phyloP scores from a whole-genome alignment of 2,329 filamentous ascomycete genomes.

The Claviceps maximensis region DNA sequence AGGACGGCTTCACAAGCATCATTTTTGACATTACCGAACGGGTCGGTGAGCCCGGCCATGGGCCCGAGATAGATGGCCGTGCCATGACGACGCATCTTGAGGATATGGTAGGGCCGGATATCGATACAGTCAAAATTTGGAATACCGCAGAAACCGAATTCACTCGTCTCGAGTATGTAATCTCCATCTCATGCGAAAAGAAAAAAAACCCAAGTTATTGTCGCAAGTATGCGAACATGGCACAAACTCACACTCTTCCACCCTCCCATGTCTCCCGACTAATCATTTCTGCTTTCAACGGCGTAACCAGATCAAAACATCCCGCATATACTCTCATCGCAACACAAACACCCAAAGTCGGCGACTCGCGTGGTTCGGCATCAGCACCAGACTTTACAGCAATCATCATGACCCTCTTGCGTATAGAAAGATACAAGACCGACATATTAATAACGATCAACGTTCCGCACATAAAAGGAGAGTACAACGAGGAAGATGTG shows the following conservation, averaged over 20 bases:
- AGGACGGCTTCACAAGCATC: constrained; percentile 69
- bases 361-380: constrained; percentile 20
- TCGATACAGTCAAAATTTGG: constrained; percentile 52
- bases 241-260: neutral
- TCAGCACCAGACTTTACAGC: constrained; percentile 52
- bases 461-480: constrained; percentile 66
- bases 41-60: constrained; percentile 42
- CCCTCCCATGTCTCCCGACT: neutral
- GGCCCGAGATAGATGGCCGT: constrained; percentile 51
- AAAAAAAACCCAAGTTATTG: no score
- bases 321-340: constrained; percentile 60
- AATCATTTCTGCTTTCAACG: constrained; percentile 21
- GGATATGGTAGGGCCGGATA: constrained; percentile 53
- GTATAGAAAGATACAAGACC: constrained; percentile 60
- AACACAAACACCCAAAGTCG: constrained; percentile 37
- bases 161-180: constrained; percentile 36
- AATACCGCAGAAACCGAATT: constrained; percentile 49
- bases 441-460: constrained; percentile 82
- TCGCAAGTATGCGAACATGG: neutral
- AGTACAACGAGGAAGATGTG: constrained; percentile 61
- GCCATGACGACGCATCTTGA: constrained; percentile 58
- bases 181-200: neutral
- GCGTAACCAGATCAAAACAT: constrained; percentile 22
- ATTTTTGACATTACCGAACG: constrained; percentile 86
- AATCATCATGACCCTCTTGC: constrained; percentile 63